Conservation (phyloP, 805 yeast species). For the Saccharomyces cerevisiae region DNA sequence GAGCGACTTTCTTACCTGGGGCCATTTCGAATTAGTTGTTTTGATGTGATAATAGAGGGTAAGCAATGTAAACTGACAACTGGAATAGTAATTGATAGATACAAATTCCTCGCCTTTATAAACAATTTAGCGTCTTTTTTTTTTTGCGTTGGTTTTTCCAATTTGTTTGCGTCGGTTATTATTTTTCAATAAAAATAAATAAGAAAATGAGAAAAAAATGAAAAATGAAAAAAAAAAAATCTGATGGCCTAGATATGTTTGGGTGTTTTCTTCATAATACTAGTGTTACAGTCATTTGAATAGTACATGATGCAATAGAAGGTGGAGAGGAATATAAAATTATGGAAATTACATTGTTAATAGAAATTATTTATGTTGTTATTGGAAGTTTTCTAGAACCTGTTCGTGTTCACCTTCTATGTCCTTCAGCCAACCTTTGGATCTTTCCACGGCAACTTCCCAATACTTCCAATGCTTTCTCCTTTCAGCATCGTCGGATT, state of each 20-base stretch:
- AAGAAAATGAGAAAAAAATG: not conserved
- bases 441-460: slow-evolving; percentile 78
- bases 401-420: slow-evolving; percentile 6
- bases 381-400: not conserved
- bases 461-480: slow-evolving; percentile 68
- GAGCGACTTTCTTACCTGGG: slow-evolving; percentile 84
- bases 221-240: not conserved
- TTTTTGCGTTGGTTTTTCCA: not conserved
- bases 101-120: not conserved
- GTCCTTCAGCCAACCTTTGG: slow-evolving; percentile 63
- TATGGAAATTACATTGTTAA: not conserved
- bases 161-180: not conserved
- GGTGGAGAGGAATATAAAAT: not conserved
- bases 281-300: not conserved
- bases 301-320: not conserved
- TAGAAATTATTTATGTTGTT: too few relatives aligned
- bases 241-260: not conserved
- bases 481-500: slow-evolving; percentile 46
- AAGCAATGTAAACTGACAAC: too few relatives aligned
- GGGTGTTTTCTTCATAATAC: not conserved
- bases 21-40: slow-evolving; percentile 24
- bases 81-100: too few relatives aligned
- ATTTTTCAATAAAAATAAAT: too few relatives aligned
- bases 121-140: not conserved
- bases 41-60: too few relatives aligned